Conservation (phyloP, 2,329 filamentous ascomycete genomes). For the Pestalotiopsis sp. region DNA sequence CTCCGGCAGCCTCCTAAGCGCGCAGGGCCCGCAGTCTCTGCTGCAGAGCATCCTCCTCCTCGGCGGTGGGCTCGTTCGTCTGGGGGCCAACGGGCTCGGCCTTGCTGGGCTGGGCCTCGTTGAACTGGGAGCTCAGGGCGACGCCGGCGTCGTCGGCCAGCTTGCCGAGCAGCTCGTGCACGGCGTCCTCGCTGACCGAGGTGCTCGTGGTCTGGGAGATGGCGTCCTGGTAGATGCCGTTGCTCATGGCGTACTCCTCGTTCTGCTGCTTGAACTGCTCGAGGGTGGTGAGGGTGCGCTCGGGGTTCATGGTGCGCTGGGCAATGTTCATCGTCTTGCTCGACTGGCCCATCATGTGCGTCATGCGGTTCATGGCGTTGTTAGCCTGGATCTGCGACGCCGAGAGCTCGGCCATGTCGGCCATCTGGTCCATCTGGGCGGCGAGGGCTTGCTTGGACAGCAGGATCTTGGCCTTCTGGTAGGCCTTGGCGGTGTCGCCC, state of each 20-base stretch:
- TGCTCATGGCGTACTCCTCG: conserved; percentile 64
- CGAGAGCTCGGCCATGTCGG: conserved; percentile 63
- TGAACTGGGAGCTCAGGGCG: conserved; percentile 76
- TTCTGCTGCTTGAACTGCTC: conserved; percentile 63
- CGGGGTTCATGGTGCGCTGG: conserved; percentile 59
- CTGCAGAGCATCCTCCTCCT: conserved; percentile 12
- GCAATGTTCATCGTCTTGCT: conserved; percentile 59
- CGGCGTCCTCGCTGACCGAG: conserved; percentile 77
- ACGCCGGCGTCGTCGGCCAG: conserved; percentile 87
- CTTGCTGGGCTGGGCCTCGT: conserved; percentile 53
- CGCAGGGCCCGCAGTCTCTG: conserved; percentile 8
- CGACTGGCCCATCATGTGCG: conserved; percentile 62
- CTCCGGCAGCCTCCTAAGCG: conserved; percentile 1
- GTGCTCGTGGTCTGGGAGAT: conserved; percentile 75
- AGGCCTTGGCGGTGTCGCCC: conserved; percentile 63
- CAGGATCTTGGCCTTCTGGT: conserved; percentile 63
- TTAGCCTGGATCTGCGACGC: conserved; percentile 64
- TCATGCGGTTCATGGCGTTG: conserved; percentile 66
- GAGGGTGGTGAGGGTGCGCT: conserved; percentile 60
- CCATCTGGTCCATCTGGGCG: conserved; percentile 64
- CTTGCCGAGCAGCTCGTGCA: conserved; percentile 81
- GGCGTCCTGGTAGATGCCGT: conserved; percentile 82
- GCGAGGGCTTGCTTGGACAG: conserved; percentile 62
- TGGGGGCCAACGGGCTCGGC: conserved; percentile 25
- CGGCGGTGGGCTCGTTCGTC: conserved; percentile 11